Conservation (phyloP, 495 filamentous ascomycete genomes). For the Podospora fimiseda region DNA sequence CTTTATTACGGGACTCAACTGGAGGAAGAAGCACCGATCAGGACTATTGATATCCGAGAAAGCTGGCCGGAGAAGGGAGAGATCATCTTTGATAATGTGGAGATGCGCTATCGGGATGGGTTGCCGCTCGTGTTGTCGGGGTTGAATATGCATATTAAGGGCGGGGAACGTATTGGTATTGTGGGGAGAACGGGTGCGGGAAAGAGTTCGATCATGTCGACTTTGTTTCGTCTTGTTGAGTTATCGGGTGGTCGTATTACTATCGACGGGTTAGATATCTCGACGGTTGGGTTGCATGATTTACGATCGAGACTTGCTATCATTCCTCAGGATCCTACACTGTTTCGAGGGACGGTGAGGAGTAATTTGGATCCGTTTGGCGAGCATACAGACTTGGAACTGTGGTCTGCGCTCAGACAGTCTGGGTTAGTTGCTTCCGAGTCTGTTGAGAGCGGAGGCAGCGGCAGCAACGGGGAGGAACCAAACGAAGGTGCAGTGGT, state of each 20-base stretch:
- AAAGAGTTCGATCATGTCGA: constrained; percentile 91
- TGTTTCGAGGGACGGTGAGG: constrained; percentile 87
- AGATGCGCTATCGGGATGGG: constrained; percentile 84
- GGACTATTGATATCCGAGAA: constrained; percentile 57
- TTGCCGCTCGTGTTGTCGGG: constrained; percentile 80
- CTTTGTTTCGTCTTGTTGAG: constrained; percentile 86
- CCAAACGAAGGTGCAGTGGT: constrained; percentile 7
- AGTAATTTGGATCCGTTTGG: constrained; percentile 89
- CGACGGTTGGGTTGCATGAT: constrained; percentile 75
- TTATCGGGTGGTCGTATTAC: constrained; percentile 75
- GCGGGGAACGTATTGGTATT: constrained; percentile 87
- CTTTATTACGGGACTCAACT: constrained; percentile 83
- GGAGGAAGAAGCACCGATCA: constrained; percentile 80
- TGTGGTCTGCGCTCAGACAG: constrained; percentile 81
- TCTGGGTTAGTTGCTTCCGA: constrained; percentile 63
- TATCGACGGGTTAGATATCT: constrained; percentile 88
- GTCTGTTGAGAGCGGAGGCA: too few relatives aligned
- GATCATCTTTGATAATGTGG: constrained; percentile 75
- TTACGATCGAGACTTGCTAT: constrained; percentile 85
- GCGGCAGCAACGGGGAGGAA: too few relatives aligned
- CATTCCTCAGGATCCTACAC: constrained; percentile 92
- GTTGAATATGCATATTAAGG: constrained; percentile 66
- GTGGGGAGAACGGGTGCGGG: constrained; percentile 92
- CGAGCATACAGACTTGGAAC: constrained; percentile 77
- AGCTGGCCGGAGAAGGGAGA: constrained; percentile 80